Base-by-base conservation (phyloP, 2,329 filamentous ascomycete genomes). In the Colletotrichum brevisporum region DNA sequence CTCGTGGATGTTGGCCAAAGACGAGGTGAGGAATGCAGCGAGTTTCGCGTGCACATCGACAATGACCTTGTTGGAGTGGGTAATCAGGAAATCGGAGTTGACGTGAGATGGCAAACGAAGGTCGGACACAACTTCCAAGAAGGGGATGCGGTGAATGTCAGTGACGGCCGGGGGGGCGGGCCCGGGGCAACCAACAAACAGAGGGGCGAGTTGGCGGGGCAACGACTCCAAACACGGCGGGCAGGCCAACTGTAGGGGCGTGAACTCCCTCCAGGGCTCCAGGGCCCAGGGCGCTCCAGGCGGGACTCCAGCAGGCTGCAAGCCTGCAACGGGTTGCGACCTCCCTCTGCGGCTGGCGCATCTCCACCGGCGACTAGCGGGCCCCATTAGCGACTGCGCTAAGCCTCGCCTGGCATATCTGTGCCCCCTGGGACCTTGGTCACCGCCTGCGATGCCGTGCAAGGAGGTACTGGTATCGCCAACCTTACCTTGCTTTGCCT, bases 131-230 rank as follows among this genome's bases (percentile, higher is more conserved):
- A 67, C 51, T 69, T 67, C 67, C 67, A 67, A 61, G 67, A 69
- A 67, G 55, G 67, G 67, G 67, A 69, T 69, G 67, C 67, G 67
- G 67, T 69, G 67, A 69, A 69, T 69, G 67, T 67, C 62, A 69
- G 63, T 56, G 67, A 59, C 60, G 51, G 56, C 63, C 62, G 63
- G 62, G 67, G 62, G 56, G 47, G 55, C 50, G 62, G 63, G 59
- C 67, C 62, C 67, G 62, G 67, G 62, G 67, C 67, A 67, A 70
- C 70, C 63, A 71, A 72, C 70, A 73, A 73, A 70, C 63, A 71
- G 63, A 69, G 66, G 72, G 71, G 72, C 70, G 52, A 18, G 72
- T 73, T 66, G 72, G 55, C 71, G 43, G 69, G 72, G 72, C 50
- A 67, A 73, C 64, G 6, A n/a, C 21, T 54, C 66, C 67, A 68